A percentile compares a stretch with the other conserved stretches of the same genome.
These are phyloP conservation scores for Ceratocystis lukuohia DNA, from an alignment of 2,329 filamentous ascomycete genomes.

Conservation along the genomic window DNA sequence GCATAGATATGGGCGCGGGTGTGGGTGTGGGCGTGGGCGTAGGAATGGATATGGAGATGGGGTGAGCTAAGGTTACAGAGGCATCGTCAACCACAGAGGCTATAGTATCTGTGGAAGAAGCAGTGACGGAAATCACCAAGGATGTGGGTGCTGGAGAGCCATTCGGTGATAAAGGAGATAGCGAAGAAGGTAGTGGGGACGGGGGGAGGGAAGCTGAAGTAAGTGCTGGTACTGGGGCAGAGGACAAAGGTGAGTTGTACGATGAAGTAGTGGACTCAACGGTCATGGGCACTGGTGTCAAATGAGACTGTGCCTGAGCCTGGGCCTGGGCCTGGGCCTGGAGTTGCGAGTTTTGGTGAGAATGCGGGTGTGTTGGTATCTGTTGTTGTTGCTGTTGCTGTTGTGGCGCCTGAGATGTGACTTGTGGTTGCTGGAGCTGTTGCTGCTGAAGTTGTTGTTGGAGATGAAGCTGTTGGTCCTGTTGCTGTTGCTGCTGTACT, in stretches of 20 bases:
- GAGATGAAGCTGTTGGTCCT: not conserved
- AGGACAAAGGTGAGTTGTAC: conserved; percentile 29
- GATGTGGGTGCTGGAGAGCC: not conserved
- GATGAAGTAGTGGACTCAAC: conserved; percentile 37
- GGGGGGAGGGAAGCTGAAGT: conserved; percentile 18
- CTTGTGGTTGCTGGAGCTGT: conserved; percentile 4
- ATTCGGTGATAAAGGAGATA: not conserved
- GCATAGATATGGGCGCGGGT: not conserved
- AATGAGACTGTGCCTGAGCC: not conserved
- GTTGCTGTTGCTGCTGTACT: not conserved
- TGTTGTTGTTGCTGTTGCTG: conserved; percentile 6
- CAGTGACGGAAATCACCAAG: not conserved
- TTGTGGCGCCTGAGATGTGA: conserved; percentile 19
- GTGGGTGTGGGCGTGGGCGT: not conserved
- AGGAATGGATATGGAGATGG: not conserved
- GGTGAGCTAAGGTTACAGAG: not conserved
- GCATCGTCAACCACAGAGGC: not conserved
- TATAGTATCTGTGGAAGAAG: not conserved
- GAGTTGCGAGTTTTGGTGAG: conserved; percentile 18
- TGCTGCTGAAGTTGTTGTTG: conserved; percentile 7
- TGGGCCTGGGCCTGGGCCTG: conserved; percentile 19
- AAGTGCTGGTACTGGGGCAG: conserved; percentile 23
- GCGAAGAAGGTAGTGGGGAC: not conserved
- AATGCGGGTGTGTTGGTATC: not conserved
- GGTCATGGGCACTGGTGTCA: conserved; percentile 2